Percentiles rank a stretch among this genome's conserved stretches.
phyloP scores from a whole-genome alignment of 345 rosid genomes.

The Heritiera littoralis region DNA sequence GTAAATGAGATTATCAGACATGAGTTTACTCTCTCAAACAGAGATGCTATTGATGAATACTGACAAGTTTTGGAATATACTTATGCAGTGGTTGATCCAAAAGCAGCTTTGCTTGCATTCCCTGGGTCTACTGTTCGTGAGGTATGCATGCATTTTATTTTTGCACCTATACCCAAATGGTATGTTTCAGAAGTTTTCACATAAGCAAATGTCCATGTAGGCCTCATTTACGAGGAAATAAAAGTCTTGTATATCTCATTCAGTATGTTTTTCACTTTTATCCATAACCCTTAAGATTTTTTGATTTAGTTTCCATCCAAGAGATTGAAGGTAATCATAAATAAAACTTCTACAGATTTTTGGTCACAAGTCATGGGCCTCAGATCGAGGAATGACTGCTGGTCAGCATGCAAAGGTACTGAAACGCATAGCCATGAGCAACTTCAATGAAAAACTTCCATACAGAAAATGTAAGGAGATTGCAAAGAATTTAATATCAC shows the following conservation, averaged over 20 bases:
- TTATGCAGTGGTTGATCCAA: slow-evolving; percentile 78
- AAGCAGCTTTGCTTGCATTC: slow-evolving; percentile 73
- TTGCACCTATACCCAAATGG: neutral
- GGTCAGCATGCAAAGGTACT: slow-evolving; percentile 69
- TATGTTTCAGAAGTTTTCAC: neutral
- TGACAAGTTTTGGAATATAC: slow-evolving; percentile 86
- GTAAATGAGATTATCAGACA: slow-evolving; percentile 57
- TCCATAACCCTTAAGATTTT: neutral
- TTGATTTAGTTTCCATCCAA: neutral
- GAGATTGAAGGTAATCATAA: neutral
- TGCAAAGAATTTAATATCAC: slow-evolving; percentile 73
- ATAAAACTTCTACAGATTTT: slow-evolving; percentile 48
- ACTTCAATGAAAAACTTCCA: slow-evolving; percentile 48
- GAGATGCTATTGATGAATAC: slow-evolving; percentile 77
- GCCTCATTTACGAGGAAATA: neutral
- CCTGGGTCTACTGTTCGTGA: slow-evolving; percentile 86
- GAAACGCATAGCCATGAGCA: slow-evolving; percentile 41
- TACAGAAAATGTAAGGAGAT: slow-evolving; percentile 72
- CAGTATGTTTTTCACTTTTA: neutral
- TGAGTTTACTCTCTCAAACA: slow-evolving; percentile 66
- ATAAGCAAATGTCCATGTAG: neutral
- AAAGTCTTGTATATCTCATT: neutral
- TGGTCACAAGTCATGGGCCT: slow-evolving; percentile 64
- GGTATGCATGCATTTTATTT: slow-evolving; percentile 38
- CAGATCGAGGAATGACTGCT: slow-evolving; percentile 62